Evolutionary conservation across 73 alveolate genomes (phyloP), one percentile per base, ranked within the genome.

Genomic region (Paramecium tetraurelia): DNA sequence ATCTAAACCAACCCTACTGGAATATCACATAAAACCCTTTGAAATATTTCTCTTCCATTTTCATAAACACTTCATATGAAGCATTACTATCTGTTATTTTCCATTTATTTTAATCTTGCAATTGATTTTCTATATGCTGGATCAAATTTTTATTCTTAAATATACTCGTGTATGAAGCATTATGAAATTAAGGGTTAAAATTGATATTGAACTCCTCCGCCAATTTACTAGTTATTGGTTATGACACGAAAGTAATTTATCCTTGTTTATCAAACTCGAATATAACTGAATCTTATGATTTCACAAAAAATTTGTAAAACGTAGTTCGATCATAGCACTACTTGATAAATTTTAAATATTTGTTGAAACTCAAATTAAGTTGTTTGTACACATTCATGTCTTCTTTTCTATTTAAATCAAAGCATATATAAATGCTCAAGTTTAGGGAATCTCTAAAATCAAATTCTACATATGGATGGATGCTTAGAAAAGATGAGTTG

Each of bases 181-280:
- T 46, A 41, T 22, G 12, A 22, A 44, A 80, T 40, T 80, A 46
- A 24, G 90, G 90, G 11, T 44, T 48, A 35, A 80, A 80, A 80
- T 80, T 80, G 46, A 80, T 80, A 24, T 80, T 46, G n/a, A 31
- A 80, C 2, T 80, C 70, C 10, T 80, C 75, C 8, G 46, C 43
- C 27, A 44, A 44, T 27, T 80, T 44, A 14, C 9, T 41, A 11
- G 90, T 22, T 40, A 80, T 46, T 80, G 90, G 90, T 48, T 41
- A 20, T 20, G 90, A 80, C 0, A 80, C 72, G 46, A 80, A 80
- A 44, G 57, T 46, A 11, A 80, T 48, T 24, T 80, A 46, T 44
- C 90, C 90, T 48, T 80, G 7, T 44, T 80, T 80, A 48, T 80
- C 90, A 35, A 80, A 80, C 20, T 80, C 90, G 24, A 80, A 80